Evolutionary conservation across 139 green algal genomes (phyloP).

Genomic region (Chlorella vulgaris): DNA sequence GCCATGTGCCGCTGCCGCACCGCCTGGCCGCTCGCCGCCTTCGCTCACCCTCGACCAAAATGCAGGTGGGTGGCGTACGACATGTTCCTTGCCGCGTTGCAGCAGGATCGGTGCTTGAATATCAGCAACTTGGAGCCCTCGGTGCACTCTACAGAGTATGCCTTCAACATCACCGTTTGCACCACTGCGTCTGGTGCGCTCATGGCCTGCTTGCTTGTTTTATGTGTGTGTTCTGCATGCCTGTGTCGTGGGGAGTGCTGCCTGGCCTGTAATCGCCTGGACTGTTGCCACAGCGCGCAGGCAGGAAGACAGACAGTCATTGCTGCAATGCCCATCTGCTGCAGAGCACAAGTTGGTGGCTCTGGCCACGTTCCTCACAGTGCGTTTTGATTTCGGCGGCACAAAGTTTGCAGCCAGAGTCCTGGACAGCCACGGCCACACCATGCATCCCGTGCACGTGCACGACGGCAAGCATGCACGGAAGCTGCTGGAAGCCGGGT

Average conservation of each 20-base stretch:
- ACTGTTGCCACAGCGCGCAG: too few relatives aligned
- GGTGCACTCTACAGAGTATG: not conserved
- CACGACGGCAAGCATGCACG: not conserved
- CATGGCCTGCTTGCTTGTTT: too few relatives aligned
- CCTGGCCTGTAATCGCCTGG: too few relatives aligned
- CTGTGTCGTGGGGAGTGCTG: too few relatives aligned
- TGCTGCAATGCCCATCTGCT: not conserved
- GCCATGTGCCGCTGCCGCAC: not conserved
- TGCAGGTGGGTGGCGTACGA: constrained; percentile 18
- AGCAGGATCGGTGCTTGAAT: constrained; percentile 4
- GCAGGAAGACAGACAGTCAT: too few relatives aligned
- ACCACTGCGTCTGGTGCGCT: not conserved
- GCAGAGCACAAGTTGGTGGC: constrained; percentile 17
- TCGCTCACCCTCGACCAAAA: not conserved
- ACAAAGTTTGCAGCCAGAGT: not conserved
- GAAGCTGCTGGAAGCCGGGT: not conserved
- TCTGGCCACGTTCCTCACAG: constrained; percentile 14
- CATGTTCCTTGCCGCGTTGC: constrained; percentile 6
- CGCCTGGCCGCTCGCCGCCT: not conserved
- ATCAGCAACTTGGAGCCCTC: constrained; percentile 3
- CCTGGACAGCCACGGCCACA: not conserved
- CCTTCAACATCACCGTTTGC: constrained; percentile 22
- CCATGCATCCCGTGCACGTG: not conserved
- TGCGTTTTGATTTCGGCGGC: constrained; percentile 7
- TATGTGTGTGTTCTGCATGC: too few relatives aligned